These are phyloP conservation scores for Trichosanthes cucumerina DNA, from an alignment of 306 rosid species.

Conservation along the genomic window DNA sequence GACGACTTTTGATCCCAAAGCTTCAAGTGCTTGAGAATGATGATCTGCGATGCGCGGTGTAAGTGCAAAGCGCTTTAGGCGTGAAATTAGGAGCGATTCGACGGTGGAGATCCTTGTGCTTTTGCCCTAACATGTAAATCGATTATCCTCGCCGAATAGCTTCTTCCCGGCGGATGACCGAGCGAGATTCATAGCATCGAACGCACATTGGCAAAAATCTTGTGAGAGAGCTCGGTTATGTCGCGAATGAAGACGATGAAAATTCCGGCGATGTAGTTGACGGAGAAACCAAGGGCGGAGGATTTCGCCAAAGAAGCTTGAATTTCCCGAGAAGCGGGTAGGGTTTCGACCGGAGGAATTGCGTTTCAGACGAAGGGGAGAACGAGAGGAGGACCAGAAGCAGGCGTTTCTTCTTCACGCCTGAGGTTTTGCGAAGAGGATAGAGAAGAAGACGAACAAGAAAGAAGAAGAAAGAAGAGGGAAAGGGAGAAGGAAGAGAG, in stretches of 20 bases:
- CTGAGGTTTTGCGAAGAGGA: too few relatives aligned
- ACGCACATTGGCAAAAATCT: constrained; percentile 67
- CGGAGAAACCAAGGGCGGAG: constrained; percentile 41
- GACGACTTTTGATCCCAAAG: constrained; percentile 35
- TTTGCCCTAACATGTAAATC: constrained; percentile 74
- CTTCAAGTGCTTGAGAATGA: constrained; percentile 48
- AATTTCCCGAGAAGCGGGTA: constrained; percentile 54
- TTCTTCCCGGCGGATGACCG: constrained; percentile 86
- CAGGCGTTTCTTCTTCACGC: constrained; percentile 33
- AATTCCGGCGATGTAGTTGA: constrained; percentile 62
- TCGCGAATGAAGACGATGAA: constrained; percentile 70
- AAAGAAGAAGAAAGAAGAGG: too few relatives aligned
- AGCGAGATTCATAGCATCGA: constrained; percentile 59
- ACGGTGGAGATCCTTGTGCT: constrained; percentile 79
- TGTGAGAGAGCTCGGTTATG: constrained; percentile 69
- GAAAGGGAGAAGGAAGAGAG: too few relatives aligned
- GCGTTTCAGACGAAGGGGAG: constrained; percentile 71
- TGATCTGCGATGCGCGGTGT: constrained; percentile 63
- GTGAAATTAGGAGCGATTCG: constrained; percentile 79
- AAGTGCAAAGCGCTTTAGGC: constrained; percentile 62
- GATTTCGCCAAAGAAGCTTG: constrained; percentile 51
- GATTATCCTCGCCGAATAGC: constrained; percentile 81
- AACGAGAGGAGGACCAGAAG: constrained; percentile 56
- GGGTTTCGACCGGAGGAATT: constrained; percentile 47
- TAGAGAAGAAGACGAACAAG: too few relatives aligned